Percentiles rank a stretch among this genome's conserved stretches.
phyloP scores from a whole-genome alignment of 2,329 filamentous ascomycete species.

The Stagonosporopsis vannaccii region DNA sequence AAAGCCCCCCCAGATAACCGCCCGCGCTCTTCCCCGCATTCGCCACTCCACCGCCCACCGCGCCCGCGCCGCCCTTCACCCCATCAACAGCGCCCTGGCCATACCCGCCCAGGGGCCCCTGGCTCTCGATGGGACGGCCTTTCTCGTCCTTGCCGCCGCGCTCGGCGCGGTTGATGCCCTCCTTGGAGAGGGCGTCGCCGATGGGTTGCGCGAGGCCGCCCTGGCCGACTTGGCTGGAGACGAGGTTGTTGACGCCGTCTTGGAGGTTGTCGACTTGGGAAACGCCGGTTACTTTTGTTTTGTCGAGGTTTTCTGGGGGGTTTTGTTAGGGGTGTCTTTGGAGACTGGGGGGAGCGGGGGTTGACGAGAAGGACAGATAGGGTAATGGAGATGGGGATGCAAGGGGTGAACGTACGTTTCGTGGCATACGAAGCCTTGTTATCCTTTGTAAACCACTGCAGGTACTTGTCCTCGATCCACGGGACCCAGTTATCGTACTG shows the following conservation, averaged over 20 bases:
- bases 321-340: no score
- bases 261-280: constrained; percentile 72
- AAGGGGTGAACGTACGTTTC: constrained; percentile 70
- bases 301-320: constrained; percentile 68
- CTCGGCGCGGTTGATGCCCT: constrained; percentile 71
- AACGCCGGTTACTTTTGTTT: constrained; percentile 73
- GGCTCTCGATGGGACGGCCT: constrained; percentile 55
- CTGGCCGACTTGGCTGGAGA: constrained; percentile 69
- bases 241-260: constrained; percentile 70
- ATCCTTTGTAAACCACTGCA: constrained; percentile 76
- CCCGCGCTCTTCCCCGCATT: constrained; percentile 39
- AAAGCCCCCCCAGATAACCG: constrained; percentile 32
- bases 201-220: constrained; percentile 71
- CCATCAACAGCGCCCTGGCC: constrained; percentile 42
- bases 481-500: constrained; percentile 80
- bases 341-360: background rate
- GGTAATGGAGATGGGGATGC: background rate
- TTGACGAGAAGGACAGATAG: background rate
- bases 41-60: constrained; percentile 17
- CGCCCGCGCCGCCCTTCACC: constrained; percentile 38
- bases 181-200: constrained; percentile 68
- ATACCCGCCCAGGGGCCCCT: constrained; percentile 45
- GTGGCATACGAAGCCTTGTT: constrained; percentile 77
- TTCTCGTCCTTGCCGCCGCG: constrained; percentile 68
- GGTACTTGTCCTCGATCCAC: constrained; percentile 77